Percentiles rank a stretch among this genome's conserved stretches.
These are phyloP conservation scores for Gymnopilus dilepis DNA, from an alignment of 768 basidiomycete species.

Conservation along the genomic window DNA sequence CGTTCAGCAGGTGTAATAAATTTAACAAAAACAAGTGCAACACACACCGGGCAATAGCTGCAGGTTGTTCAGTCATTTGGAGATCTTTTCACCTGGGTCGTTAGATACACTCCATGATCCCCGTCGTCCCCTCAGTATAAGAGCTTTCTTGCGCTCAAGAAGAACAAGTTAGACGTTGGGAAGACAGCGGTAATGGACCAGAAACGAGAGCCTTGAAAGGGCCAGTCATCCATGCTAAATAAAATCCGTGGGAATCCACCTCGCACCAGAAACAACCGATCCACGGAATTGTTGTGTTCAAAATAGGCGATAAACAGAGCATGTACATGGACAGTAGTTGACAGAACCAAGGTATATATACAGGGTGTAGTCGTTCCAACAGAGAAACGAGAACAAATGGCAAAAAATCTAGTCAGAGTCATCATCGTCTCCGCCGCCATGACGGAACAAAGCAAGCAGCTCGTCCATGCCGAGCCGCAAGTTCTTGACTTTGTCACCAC, in stretches of 20 bases:
- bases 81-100: slow-evolving; percentile 21
- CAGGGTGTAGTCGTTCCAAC: neutral
- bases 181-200: slow-evolving; percentile 17
- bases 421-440: slow-evolving; percentile 61
- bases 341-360: slow-evolving; percentile 4
- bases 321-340: slow-evolving; percentile 1
- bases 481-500: slow-evolving; percentile 87
- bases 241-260: slow-evolving; percentile 23
- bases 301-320: neutral
- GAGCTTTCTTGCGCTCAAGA: slow-evolving; percentile 17
- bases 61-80: slow-evolving; percentile 51
- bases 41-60: slow-evolving; percentile 48
- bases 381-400: neutral
- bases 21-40: slow-evolving; percentile 20
- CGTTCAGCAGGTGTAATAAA: slow-evolving; percentile 11
- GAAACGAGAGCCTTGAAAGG: slow-evolving; percentile 11
- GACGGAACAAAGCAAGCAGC: slow-evolving; percentile 78
- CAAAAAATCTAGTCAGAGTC: slow-evolving; percentile 33
- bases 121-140: slow-evolving; percentile 15
- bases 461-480: slow-evolving; percentile 86
- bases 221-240: slow-evolving; percentile 16
- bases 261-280: slow-evolving; percentile 6
- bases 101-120: slow-evolving; percentile 42
- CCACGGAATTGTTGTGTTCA: neutral
- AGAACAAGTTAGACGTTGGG: slow-evolving; percentile 4